Conservation (phyloP, 2,329 filamentous ascomycete species). For the Mycocentrospora acerina region DNA sequence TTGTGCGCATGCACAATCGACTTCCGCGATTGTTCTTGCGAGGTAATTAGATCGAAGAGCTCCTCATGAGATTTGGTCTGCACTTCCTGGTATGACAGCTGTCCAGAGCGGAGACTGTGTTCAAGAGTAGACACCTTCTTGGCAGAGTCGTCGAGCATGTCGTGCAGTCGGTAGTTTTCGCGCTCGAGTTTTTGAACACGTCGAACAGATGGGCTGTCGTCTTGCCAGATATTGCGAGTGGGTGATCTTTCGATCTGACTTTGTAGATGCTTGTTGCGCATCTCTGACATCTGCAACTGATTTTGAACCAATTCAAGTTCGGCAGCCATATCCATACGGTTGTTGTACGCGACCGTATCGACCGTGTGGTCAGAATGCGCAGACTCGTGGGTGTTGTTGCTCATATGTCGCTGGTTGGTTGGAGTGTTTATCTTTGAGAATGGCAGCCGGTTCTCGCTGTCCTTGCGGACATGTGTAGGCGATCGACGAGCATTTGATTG, state of each 20-base stretch:
- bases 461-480: slow-evolving; percentile 67
- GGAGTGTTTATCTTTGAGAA: slow-evolving; percentile 79
- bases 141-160: slow-evolving; percentile 89
- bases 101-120: slow-evolving; percentile 80
- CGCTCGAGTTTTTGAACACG: slow-evolving; percentile 90
- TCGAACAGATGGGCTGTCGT: slow-evolving; percentile 76
- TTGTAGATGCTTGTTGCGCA: slow-evolving; percentile 92
- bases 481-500: slow-evolving; percentile 56
- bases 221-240: slow-evolving; percentile 61
- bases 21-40: slow-evolving; percentile 84
- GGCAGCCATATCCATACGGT: slow-evolving; percentile 84
- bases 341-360: slow-evolving; percentile 82
- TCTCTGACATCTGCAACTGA: slow-evolving; percentile 87
- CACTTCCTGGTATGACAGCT: slow-evolving; percentile 85
- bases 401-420: slow-evolving; percentile 65
- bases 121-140: slow-evolving; percentile 91
- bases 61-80: slow-evolving; percentile 94
- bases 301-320: slow-evolving; percentile 93
- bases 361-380: slow-evolving; percentile 80
- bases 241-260: slow-evolving; percentile 78
- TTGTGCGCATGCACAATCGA: slow-evolving; percentile 83
- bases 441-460: slow-evolving; percentile 60
- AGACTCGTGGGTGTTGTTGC: slow-evolving; percentile 71
- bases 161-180: slow-evolving; percentile 87
- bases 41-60: slow-evolving; percentile 87